Evolutionary conservation across 2,329 filamentous ascomycete species (phyloP).

Genomic region (Endothia cerciana): DNA sequence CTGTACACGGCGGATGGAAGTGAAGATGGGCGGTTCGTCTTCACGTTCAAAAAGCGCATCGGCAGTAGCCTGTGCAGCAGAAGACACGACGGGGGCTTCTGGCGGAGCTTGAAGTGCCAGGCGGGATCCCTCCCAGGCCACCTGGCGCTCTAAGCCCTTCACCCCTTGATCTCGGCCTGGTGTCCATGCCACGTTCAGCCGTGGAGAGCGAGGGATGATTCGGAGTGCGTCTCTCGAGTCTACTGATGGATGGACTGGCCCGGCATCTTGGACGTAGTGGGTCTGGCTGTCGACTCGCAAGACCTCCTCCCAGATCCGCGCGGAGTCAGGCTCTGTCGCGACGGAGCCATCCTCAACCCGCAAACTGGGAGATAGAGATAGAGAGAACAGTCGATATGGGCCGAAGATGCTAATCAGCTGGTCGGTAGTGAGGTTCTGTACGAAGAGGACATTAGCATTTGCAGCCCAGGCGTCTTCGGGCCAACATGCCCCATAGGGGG

Average conservation of each 20-base stretch:
- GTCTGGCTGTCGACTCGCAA: not conserved
- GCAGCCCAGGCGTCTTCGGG: not conserved
- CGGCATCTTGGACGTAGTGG: not conserved
- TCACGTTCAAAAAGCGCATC: not conserved
- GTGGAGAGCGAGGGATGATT: not conserved
- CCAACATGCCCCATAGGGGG: not conserved
- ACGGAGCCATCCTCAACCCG: not conserved
- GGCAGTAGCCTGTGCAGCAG: not conserved
- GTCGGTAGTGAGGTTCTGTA: not conserved
- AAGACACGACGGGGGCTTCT: not conserved
- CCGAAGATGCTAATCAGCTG: not conserved
- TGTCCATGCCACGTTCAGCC: not conserved
- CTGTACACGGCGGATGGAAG: not conserved
- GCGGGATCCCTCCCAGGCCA: not conserved
- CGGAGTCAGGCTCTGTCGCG: not conserved
- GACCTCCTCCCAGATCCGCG: not conserved
- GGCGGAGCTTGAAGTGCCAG: not conserved
- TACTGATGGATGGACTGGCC: not conserved
- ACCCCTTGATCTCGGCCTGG: not conserved
- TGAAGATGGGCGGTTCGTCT: not conserved
- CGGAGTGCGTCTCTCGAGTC: not conserved
- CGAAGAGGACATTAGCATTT: not conserved
- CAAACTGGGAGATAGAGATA: not conserved
- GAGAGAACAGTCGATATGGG: not conserved
- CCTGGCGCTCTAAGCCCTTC: not conserved